Evolutionary conservation across 2,329 filamentous ascomycete species (phyloP).

Genomic region (Lachnellula hyalina): DNA sequence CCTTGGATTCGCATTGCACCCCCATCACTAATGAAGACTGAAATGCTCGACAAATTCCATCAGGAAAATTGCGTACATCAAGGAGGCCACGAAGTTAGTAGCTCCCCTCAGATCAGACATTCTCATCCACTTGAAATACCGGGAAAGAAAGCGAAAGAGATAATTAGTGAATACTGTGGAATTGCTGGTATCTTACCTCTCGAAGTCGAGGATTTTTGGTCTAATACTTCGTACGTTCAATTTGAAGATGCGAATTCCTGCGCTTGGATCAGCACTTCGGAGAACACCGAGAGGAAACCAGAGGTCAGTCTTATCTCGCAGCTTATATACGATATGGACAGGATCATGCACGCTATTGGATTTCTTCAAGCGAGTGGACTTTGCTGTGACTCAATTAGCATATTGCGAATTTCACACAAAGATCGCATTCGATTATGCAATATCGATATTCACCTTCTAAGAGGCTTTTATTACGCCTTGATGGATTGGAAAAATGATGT

Average conservation of each 20-base stretch:
- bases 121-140: not conserved
- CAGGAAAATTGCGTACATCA: slow-evolving; percentile 2
- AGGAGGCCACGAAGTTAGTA: not conserved
- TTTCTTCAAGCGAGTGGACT: slow-evolving; percentile 2
- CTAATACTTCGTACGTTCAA: not conserved
- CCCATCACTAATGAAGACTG: not conserved
- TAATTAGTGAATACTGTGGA: slow-evolving; percentile 2
- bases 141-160: not conserved
- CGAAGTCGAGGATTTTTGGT: not conserved
- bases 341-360: not conserved
- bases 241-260: slow-evolving; percentile 1
- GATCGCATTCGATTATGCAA: too few relatives aligned
- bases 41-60: not conserved
- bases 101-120: not conserved
- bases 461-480: not conserved
- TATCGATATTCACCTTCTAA: not conserved
- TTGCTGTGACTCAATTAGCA: slow-evolving; percentile 6
- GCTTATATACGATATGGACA: not conserved
- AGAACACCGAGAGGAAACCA: not conserved
- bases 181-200: slow-evolving; percentile 3
- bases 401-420: too few relatives aligned
- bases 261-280: not conserved
- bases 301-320: not conserved
- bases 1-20: slow-evolving; percentile 6
- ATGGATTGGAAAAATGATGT: not conserved